A percentile compares a stretch with the other conserved stretches of the same genome.
Evolutionary conservation across 352 stramenopile species (phyloP).

Genomic region (Phytophthora colocasiae): DNA sequence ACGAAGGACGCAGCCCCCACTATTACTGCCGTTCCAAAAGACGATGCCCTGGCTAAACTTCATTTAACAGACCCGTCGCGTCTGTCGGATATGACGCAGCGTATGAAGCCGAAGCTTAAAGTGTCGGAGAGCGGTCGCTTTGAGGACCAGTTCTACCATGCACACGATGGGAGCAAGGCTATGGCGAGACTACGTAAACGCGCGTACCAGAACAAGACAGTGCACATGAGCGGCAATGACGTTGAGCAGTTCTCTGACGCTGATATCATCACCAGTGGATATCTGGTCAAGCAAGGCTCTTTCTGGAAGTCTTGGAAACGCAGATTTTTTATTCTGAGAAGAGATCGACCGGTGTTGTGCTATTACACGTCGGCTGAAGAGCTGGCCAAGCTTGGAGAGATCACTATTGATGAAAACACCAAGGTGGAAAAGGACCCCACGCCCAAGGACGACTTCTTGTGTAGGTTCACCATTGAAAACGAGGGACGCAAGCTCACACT

Average conservation of each 20-base stretch:
- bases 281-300: slow-evolving; percentile 86
- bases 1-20: slow-evolving; percentile 31
- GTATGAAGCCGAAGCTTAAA: slow-evolving; percentile 70
- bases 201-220: slow-evolving; percentile 71
- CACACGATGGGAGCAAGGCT: slow-evolving; percentile 77
- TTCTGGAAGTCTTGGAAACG: slow-evolving; percentile 90
- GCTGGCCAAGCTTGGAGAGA: slow-evolving; percentile 84
- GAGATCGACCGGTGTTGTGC: slow-evolving; percentile 73
- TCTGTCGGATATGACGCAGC: slow-evolving; percentile 34
- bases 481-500: slow-evolving; percentile 72
- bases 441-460: slow-evolving; percentile 64
- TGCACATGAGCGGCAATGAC: slow-evolving; percentile 79
- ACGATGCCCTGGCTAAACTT: slow-evolving; percentile 28
- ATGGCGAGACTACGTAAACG: slow-evolving; percentile 86
- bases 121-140: slow-evolving; percentile 86
- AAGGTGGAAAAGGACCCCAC: slow-evolving; percentile 42
- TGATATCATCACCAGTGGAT: slow-evolving; percentile 82
- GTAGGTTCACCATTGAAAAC: slow-evolving; percentile 77
- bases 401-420: slow-evolving; percentile 73
- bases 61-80: slow-evolving; percentile 27
- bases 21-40: slow-evolving; percentile 19
- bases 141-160: slow-evolving; percentile 90
- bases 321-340: slow-evolving; percentile 85
- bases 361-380: slow-evolving; percentile 86
- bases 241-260: slow-evolving; percentile 89